These are phyloP conservation scores for Suillus subaureus DNA, from an alignment of 768 basidiomycete species.

Conservation along the genomic window DNA sequence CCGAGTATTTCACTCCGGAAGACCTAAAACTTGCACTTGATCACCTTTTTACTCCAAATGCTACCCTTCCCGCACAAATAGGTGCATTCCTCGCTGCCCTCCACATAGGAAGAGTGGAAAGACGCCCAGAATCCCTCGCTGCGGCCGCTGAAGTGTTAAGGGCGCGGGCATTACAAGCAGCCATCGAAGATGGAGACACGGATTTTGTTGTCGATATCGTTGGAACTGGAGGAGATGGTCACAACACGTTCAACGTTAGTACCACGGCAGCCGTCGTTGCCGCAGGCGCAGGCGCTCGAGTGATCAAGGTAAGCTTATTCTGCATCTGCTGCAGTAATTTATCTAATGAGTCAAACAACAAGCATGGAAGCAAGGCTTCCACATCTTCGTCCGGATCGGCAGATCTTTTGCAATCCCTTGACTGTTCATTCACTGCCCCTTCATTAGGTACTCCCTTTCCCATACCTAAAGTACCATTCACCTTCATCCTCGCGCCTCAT, in stretches of 20 bases:
- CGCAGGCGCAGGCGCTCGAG: constrained; percentile 91
- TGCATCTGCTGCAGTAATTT: not conserved
- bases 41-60: constrained; percentile 69
- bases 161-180: constrained; percentile 64
- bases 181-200: constrained; percentile 54
- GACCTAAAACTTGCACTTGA: constrained; percentile 77
- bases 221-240: constrained; percentile 77
- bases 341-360: constrained; percentile 7
- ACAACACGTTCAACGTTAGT: constrained; percentile 97
- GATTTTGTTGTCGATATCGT: constrained; percentile 68
- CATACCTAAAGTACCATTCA: constrained; percentile 76
- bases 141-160: constrained; percentile 78
- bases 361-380: constrained; percentile 92
- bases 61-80: constrained; percentile 71
- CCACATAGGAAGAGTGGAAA: constrained; percentile 78
- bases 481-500: constrained; percentile 91
- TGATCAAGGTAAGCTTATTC: constrained; percentile 73
- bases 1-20: constrained; percentile 76
- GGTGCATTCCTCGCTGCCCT: constrained; percentile 90
- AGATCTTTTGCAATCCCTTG: constrained; percentile 85
- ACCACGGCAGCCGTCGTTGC: constrained; percentile 94
- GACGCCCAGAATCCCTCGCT: constrained; percentile 73
- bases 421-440: constrained; percentile 71
- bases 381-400: constrained; percentile 95
- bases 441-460: constrained; percentile 41